Evolutionary conservation across 2,329 filamentous ascomycete species (phyloP).

Genomic region (Didymella glomerata): DNA sequence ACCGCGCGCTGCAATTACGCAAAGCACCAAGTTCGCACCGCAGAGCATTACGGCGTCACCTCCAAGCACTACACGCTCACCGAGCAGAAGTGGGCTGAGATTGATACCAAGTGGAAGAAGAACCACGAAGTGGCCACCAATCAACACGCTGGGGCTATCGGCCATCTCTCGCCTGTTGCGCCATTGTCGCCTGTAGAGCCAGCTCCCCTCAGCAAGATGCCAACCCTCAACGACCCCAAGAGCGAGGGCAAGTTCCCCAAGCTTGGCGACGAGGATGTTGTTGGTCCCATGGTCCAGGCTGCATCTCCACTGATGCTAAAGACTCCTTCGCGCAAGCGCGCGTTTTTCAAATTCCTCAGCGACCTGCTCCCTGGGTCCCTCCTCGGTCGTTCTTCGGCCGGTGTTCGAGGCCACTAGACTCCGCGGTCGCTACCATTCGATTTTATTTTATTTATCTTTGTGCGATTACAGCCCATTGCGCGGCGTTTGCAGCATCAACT

Average conservation of each 20-base stretch:
- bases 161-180: conserved; percentile 37
- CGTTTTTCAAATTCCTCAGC: conserved; percentile 51
- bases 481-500: conserved; percentile 45
- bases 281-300: conserved; percentile 81
- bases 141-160: conserved; percentile 48
- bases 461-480: conserved; percentile 39
- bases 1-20: conserved; percentile 84
- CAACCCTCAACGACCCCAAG: conserved; percentile 71
- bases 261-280: conserved; percentile 89
- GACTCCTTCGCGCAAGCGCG: conserved; percentile 49
- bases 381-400: conserved; percentile 42
- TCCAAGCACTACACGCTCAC: conserved; percentile 89
- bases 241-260: conserved; percentile 84
- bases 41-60: conserved; percentile 88
- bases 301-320: conserved; percentile 49
- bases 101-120: conserved; percentile 76
- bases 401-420: conserved; percentile 38
- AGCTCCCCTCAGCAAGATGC: conserved; percentile 70
- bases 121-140: conserved; percentile 71
- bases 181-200: conserved; percentile 56
- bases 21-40: conserved; percentile 85
- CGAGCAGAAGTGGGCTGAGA: conserved; percentile 86
- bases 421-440: conserved; percentile 14
- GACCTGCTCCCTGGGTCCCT: conserved; percentile 50
- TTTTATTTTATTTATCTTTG: conserved; percentile 43